These are phyloP conservation scores for Aspergillus sp. DNA, from an alignment of 2,329 filamentous ascomycete genomes.

Conservation along the genomic window DNA sequence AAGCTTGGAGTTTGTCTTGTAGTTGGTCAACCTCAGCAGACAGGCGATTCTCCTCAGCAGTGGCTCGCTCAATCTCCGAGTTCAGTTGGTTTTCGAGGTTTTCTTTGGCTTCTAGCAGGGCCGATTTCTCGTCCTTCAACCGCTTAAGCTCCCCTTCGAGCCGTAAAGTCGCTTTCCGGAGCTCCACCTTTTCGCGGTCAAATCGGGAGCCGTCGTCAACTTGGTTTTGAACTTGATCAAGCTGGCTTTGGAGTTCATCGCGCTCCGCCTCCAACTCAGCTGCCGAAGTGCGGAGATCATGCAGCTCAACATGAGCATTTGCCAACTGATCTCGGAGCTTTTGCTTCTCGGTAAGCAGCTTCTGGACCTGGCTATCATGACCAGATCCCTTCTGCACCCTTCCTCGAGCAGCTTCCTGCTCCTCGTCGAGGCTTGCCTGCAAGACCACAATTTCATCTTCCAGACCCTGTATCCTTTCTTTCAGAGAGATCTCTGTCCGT, in stretches of 20 bases:
- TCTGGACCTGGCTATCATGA: conserved; percentile 56
- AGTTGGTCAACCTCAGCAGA: conserved; percentile 49
- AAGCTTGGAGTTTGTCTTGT: conserved; percentile 49
- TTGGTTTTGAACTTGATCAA: conserved; percentile 55
- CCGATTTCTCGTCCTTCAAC: conserved; percentile 62
- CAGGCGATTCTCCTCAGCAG: conserved; percentile 62
- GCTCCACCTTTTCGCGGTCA: conserved; percentile 67
- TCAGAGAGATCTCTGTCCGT: conserved; percentile 60
- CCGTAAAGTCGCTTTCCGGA: conserved; percentile 65
- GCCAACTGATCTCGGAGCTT: conserved; percentile 62
- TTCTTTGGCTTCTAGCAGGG: conserved; percentile 56
- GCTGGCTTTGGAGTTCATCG: conserved; percentile 62
- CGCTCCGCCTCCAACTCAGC: conserved; percentile 62
- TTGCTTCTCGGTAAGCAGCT: conserved; percentile 60
- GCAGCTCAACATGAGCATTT: conserved; percentile 59
- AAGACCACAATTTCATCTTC: conserved; percentile 77
- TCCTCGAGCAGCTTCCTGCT: conserved; percentile 59
- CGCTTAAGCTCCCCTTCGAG: conserved; percentile 66
- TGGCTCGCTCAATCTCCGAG: conserved; percentile 64
- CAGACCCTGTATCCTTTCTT: conserved; percentile 64
- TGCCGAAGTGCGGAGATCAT: conserved; percentile 55
- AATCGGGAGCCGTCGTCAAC: conserved; percentile 58
- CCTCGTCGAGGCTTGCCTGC: conserved; percentile 63
- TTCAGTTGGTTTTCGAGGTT: conserved; percentile 63
- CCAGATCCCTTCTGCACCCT: conserved; percentile 59